Evolutionary conservation across 1,284 basidiomycete species (phyloP).

Genomic region (Ganoderma resinaceum): DNA sequence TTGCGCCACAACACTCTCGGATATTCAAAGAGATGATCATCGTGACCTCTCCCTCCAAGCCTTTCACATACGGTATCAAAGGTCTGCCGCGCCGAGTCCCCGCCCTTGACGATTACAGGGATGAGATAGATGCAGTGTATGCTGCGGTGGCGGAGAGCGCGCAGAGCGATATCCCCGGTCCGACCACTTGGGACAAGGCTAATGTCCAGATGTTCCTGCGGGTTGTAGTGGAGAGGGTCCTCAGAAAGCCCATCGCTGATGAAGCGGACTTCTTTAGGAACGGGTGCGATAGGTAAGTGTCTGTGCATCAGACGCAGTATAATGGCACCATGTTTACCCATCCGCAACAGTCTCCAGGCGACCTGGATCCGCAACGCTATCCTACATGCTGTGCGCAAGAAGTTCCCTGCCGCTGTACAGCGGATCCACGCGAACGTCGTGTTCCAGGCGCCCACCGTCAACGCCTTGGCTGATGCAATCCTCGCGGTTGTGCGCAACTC

Average conservation of each 20-base stretch:
- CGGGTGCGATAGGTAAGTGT: slow-evolving; percentile 48
- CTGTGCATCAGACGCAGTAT: slow-evolving; percentile 16
- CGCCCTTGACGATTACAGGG: slow-evolving; percentile 38
- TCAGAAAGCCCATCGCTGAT: slow-evolving; percentile 33
- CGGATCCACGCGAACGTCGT: slow-evolving; percentile 42
- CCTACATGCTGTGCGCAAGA: slow-evolving; percentile 34
- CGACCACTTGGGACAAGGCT: slow-evolving; percentile 36
- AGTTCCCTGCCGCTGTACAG: slow-evolving; percentile 20
- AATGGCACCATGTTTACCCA: not conserved
- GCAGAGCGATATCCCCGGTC: slow-evolving; percentile 32
- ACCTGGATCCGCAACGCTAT: slow-evolving; percentile 45
- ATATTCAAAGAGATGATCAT: slow-evolving; percentile 49
- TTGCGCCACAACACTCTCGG: slow-evolving; percentile 44
- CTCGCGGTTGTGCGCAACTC: slow-evolving; percentile 28
- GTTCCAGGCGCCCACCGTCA: slow-evolving; percentile 45
- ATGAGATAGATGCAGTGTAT: slow-evolving; percentile 43
- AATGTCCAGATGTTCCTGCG: slow-evolving; percentile 36
- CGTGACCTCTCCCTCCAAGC: slow-evolving; percentile 38
- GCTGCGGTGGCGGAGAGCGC: slow-evolving; percentile 36
- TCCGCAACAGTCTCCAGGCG: slow-evolving; percentile 39
- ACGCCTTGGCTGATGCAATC: slow-evolving; percentile 37
- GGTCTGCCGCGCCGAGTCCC: slow-evolving; percentile 37
- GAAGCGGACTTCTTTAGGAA: slow-evolving; percentile 46
- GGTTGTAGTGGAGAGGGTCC: slow-evolving; percentile 34
- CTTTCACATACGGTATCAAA: slow-evolving; percentile 45